Conservation (phyloP, 495 filamentous ascomycete species). For the Aspergillus taichungensis region DNA sequence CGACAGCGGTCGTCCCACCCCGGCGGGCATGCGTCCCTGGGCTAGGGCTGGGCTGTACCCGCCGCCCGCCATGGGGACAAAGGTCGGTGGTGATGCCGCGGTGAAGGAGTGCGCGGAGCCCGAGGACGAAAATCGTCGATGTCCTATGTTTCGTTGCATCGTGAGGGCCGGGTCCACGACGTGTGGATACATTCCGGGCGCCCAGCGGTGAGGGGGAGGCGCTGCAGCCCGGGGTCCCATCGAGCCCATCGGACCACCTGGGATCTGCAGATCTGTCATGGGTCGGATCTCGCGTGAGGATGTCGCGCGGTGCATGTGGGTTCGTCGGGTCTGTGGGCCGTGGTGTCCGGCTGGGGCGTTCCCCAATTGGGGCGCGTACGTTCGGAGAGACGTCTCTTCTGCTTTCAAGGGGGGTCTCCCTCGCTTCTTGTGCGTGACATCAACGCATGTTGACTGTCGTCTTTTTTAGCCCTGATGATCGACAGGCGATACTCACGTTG, state of each 20-base stretch:
- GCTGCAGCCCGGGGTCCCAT: constrained; percentile 17
- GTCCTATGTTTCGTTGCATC: constrained; percentile 18
- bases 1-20: constrained; percentile 23
- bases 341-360: constrained; percentile 22
- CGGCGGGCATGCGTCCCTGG: constrained; percentile 14
- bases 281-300: constrained; percentile 38
- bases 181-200: constrained; percentile 27
- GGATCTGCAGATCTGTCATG: constrained; percentile 34
- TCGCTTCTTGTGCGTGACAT: constrained; percentile 95
- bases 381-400: constrained; percentile 46
- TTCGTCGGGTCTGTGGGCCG: constrained; percentile 16
- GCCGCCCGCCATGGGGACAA: constrained; percentile 17
- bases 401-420: constrained; percentile 87
- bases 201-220: constrained; percentile 30
- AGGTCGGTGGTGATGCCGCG: constrained; percentile 21
- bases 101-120: constrained; percentile 22
- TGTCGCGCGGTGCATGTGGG: constrained; percentile 28
- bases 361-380: constrained; percentile 28
- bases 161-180: constrained; percentile 23
- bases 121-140: constrained; percentile 33
- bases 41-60: constrained; percentile 26
- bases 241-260: constrained; percentile 13
- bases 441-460: constrained; percentile 72
- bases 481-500: constrained; percentile 4
- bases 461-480: background rate